Conservation (phyloP, 306 rosid genomes). For the Pyrus betulifolia region DNA sequence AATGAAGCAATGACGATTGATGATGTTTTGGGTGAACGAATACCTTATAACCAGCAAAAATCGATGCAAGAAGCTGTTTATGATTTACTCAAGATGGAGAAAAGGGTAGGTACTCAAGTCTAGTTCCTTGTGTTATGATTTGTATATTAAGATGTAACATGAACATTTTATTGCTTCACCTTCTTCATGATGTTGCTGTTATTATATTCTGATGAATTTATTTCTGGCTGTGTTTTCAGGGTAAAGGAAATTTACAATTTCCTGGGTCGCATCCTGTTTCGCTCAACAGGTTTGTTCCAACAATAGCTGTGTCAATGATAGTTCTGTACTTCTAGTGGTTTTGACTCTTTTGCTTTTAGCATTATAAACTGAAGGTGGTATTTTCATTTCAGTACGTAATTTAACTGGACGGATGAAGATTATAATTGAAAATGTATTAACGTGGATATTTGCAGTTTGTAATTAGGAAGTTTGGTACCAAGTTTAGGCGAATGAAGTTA, state of each 20-base stretch:
- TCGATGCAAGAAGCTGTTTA: constrained; percentile 73
- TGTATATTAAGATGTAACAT: not conserved
- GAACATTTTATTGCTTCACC: not conserved
- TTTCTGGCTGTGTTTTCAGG: constrained; percentile 34
- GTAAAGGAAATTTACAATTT: constrained; percentile 63
- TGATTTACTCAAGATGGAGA: constrained; percentile 71
- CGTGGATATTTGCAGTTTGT: not conserved
- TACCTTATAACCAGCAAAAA: constrained; percentile 85
- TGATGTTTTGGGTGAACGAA: constrained; percentile 93
- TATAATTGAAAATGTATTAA: not conserved
- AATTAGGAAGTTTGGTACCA: not conserved
- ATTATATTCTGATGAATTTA: constrained; percentile 8
- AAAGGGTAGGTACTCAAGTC: constrained; percentile 46
- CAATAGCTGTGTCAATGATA: not conserved
- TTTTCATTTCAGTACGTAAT: not conserved
- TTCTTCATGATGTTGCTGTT: not conserved
- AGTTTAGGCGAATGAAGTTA: not conserved
- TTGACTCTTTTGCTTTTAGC: not conserved
- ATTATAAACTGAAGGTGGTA: not conserved
- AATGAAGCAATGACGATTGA: constrained; percentile 70
- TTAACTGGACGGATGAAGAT: not conserved
- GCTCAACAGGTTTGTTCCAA: constrained; percentile 57
- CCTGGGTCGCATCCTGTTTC: constrained; percentile 98
- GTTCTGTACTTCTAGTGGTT: not conserved
- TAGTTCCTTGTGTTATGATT: not conserved